Percentiles rank a stretch among this genome's conserved stretches.
phyloP scores from a whole-genome alignment of 1,284 basidiomycete species.

The Microbotryum violaceum region DNA sequence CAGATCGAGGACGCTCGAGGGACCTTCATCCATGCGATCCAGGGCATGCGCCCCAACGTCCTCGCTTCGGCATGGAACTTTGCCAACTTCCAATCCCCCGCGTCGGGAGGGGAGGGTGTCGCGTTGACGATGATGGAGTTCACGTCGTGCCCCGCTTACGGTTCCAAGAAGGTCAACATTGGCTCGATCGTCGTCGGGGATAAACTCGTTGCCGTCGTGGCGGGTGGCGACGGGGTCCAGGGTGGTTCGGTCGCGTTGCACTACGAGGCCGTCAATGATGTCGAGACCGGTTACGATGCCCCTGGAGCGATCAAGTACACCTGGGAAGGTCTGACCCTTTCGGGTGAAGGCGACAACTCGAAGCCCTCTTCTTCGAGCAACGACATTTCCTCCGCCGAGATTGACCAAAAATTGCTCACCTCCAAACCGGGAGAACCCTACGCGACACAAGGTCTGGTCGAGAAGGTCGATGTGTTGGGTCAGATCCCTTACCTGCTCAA shows the following conservation, averaged over 20 bases:
- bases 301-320: conserved; percentile 65
- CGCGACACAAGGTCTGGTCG: conserved; percentile 67
- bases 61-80: conserved; percentile 96
- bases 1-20: conserved; percentile 62
- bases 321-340: conserved; percentile 66
- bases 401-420: conserved; percentile 25
- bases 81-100: conserved; percentile 61
- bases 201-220: conserved; percentile 64
- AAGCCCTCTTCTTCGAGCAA: conserved; percentile 3
- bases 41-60: conserved; percentile 94
- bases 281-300: conserved; percentile 71
- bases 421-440: conserved; percentile 16
- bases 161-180: conserved; percentile 71
- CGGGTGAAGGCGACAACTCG: conserved; percentile 5
- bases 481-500: conserved; percentile 91
- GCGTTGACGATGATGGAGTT: conserved; percentile 95
- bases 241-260: conserved; percentile 65
- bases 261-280: conserved; percentile 52
- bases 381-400: conserved; percentile 15
- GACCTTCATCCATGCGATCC: conserved; percentile 93
- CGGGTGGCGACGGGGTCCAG: conserved; percentile 26
- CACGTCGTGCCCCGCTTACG: conserved; percentile 58
- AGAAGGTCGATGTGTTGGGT: conserved; percentile 93
- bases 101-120: conserved; percentile 50
- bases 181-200: conserved; percentile 73